Evolutionary conservation across 176 grass and related monocot genomes (phyloP).

Genomic region (Musa acuminata): DNA sequence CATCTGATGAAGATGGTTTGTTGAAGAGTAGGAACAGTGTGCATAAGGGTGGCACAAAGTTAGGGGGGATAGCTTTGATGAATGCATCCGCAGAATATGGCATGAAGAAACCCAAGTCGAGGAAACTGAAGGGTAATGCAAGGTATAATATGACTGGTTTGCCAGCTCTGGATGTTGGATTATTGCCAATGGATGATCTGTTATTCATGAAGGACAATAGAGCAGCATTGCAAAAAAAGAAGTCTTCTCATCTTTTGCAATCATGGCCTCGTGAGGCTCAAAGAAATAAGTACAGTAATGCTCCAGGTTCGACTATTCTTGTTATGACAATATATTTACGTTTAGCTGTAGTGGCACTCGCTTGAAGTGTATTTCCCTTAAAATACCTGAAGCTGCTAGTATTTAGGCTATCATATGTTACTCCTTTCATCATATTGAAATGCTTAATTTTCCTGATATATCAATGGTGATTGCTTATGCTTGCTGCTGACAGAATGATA

Average conservation of each 20-base stretch:
- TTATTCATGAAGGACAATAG: slow-evolving; percentile 50
- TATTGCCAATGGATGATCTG: slow-evolving; percentile 45
- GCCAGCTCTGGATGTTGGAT: slow-evolving; percentile 21
- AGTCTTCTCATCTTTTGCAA: slow-evolving; percentile 51
- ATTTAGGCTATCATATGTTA: neutral
- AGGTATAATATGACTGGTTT: slow-evolving; percentile 5
- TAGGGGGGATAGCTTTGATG: slow-evolving; percentile 60
- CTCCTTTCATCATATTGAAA: neutral
- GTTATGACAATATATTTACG: neutral
- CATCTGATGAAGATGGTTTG: slow-evolving; percentile 50
- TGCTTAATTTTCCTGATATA: neutral
- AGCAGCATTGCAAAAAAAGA: slow-evolving; percentile 27
- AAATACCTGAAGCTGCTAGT: neutral
- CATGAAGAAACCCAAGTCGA: slow-evolving; percentile 50
- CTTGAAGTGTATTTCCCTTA: neutral
- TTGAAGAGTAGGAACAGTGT: slow-evolving; percentile 9
- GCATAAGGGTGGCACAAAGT: slow-evolving; percentile 23
- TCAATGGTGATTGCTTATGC: too few relatives aligned
- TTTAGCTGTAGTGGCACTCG: too few relatives aligned
- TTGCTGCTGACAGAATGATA: too few relatives aligned
- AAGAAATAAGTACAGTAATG: slow-evolving; percentile 36
- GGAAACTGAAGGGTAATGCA: slow-evolving; percentile 26
- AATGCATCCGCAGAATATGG: slow-evolving; percentile 56
- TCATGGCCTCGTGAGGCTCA: slow-evolving; percentile 57
- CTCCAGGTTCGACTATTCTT: slow-evolving; percentile 31